Evolutionary conservation across 1,284 basidiomycete species (phyloP).

Genomic region (Xanthoconium separans): DNA sequence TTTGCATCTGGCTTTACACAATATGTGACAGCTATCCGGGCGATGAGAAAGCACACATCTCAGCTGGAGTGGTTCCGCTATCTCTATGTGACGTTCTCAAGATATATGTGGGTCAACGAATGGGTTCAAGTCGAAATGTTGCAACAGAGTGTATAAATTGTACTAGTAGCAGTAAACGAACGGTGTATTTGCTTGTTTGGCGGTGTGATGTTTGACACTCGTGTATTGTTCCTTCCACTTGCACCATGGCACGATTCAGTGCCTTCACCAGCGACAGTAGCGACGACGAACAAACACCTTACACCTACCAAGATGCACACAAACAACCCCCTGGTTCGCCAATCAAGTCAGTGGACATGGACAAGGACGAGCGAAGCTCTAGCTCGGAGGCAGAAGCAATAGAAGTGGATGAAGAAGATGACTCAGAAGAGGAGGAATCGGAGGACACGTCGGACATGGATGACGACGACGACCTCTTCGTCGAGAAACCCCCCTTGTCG

Average conservation of each 20-base stretch:
- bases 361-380: slow-evolving; percentile 24
- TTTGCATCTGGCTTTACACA: slow-evolving; percentile 56
- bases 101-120: slow-evolving; percentile 93
- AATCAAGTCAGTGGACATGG: slow-evolving; percentile 21
- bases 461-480: slow-evolving; percentile 46
- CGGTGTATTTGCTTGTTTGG: slow-evolving; percentile 34
- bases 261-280: slow-evolving; percentile 42
- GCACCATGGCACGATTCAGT: slow-evolving; percentile 42
- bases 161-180: neutral
- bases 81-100: slow-evolving; percentile 80
- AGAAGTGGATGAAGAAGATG: slow-evolving; percentile 33
- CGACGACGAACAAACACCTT: slow-evolving; percentile 37
- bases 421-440: slow-evolving; percentile 36
- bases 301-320: slow-evolving; percentile 24
- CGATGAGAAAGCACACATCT: slow-evolving; percentile 73
- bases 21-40: slow-evolving; percentile 60
- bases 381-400: slow-evolving; percentile 17
- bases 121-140: slow-evolving; percentile 46
- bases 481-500: slow-evolving; percentile 23
- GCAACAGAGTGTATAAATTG: neutral
- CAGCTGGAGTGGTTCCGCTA: slow-evolving; percentile 92
- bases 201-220: slow-evolving; percentile 9
- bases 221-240: slow-evolving; percentile 22
- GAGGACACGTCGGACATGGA: slow-evolving; percentile 48
- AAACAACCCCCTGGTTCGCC: slow-evolving; percentile 12